Percentiles rank a stretch among this genome's conserved stretches.
phyloP scores from a whole-genome alignment of 1,284 basidiomycete genomes.

The Ganoderma meredithae region DNA sequence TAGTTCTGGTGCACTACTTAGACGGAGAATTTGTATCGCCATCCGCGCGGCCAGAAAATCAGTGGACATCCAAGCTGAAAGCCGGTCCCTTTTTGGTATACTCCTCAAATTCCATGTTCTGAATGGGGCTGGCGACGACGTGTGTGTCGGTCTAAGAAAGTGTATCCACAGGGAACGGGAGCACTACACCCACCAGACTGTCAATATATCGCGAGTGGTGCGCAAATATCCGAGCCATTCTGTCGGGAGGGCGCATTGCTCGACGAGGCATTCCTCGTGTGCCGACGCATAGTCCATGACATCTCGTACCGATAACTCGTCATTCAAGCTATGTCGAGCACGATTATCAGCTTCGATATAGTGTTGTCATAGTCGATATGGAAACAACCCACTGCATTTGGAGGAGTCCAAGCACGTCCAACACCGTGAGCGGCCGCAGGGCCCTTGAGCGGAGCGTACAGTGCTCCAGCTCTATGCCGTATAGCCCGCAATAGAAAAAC shows the following conservation, averaged over 20 bases:
- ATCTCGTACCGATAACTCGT: not conserved
- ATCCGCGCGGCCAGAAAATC: not conserved
- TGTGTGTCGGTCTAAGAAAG: not conserved
- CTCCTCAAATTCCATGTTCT: not conserved
- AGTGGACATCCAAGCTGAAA: not conserved
- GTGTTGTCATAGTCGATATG: not conserved
- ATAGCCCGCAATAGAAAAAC: not conserved
- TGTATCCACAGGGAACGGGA: not conserved
- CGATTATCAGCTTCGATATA: not conserved
- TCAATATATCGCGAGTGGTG: constrained; percentile 5
- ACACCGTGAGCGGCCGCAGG: constrained; percentile 4
- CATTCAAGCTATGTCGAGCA: not conserved
- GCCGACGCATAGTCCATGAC: not conserved
- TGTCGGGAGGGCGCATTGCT: not conserved
- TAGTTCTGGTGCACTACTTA: too few species aligned
- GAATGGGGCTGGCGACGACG: not conserved
- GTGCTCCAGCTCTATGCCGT: not conserved
- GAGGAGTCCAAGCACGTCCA: constrained; percentile 6
- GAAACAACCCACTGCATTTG: not conserved
- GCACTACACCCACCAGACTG: not conserved
- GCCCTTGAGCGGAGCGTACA: not conserved
- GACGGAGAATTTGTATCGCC: too few species aligned
- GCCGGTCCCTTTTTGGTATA: not conserved
- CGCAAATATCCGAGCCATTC: not conserved
- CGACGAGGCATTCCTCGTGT: not conserved